These are phyloP conservation scores for Aspergillus fischeri DNA, from an alignment of 2,329 filamentous ascomycete genomes.

Conservation along the genomic window DNA sequence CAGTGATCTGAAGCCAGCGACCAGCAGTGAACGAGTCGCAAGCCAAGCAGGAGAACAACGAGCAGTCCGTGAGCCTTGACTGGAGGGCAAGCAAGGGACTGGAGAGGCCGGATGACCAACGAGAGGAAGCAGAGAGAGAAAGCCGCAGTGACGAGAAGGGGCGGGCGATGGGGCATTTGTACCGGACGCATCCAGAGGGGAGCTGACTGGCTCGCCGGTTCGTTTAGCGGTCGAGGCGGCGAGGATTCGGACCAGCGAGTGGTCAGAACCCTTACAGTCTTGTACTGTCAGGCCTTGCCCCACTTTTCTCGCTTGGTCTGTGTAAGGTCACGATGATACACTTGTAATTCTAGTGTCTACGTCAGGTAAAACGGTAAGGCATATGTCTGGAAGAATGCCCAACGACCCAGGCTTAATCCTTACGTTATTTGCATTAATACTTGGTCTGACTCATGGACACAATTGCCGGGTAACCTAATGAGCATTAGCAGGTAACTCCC, in stretches of 20 bases:
- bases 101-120: constrained; percentile 36
- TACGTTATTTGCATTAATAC: background rate
- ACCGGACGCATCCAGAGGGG: constrained; percentile 22
- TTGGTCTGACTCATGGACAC: background rate
- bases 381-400: background rate
- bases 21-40: constrained; percentile 16
- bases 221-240: constrained; percentile 14
- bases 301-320: constrained; percentile 7
- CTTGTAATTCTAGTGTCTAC: background rate
- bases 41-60: constrained; percentile 12
- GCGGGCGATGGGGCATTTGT: constrained; percentile 41
- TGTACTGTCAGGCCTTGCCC: constrained; percentile 15
- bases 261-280: constrained; percentile 9
- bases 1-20: constrained; percentile 18
- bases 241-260: constrained; percentile 15
- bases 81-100: constrained; percentile 25
- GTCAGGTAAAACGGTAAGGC: background rate
- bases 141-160: constrained; percentile 30
- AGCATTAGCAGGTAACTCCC: background rate
- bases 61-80: constrained; percentile 19
- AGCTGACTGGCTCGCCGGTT: constrained; percentile 24
- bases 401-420: background rate
- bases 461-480: background rate
- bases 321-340: background rate
- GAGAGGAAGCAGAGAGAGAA: constrained; percentile 38